phyloP scores from a whole-genome alignment of 2,329 filamentous ascomycete species.

The Lasiodiplodia sp. region DNA sequence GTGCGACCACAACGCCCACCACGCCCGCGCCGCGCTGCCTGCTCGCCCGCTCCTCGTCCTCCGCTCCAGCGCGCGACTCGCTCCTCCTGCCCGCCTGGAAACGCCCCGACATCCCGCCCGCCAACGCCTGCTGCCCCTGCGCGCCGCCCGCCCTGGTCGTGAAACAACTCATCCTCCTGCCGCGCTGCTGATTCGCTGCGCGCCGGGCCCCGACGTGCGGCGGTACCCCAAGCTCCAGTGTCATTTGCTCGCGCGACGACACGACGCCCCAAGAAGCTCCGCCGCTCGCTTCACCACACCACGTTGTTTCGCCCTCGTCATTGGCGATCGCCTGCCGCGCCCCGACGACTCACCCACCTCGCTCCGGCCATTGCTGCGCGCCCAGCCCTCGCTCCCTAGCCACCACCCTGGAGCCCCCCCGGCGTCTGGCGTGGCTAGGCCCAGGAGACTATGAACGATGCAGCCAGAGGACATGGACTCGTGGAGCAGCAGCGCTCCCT shows the following conservation, averaged over 20 bases:
- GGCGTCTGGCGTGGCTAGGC: slow-evolving; percentile 31
- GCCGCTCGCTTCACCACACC: slow-evolving; percentile 27
- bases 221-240: slow-evolving; percentile 29
- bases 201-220: slow-evolving; percentile 24
- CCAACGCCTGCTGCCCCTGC: slow-evolving; percentile 12
- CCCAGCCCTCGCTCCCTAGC: slow-evolving; percentile 18
- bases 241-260: slow-evolving; percentile 31
- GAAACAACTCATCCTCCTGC: slow-evolving; percentile 31
- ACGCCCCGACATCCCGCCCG: slow-evolving; percentile 10
- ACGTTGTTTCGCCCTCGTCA: slow-evolving; percentile 20
- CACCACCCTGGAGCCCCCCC: slow-evolving; percentile 30
- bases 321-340: slow-evolving; percentile 29
- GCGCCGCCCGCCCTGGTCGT: slow-evolving; percentile 29
- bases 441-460: slow-evolving; percentile 30
- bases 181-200: slow-evolving; percentile 30
- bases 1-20: slow-evolving; percentile 22
- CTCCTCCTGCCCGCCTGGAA: slow-evolving; percentile 21
- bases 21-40: slow-evolving; percentile 14
- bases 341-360: slow-evolving; percentile 24
- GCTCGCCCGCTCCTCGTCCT: slow-evolving; percentile 1
- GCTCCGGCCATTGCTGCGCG: slow-evolving; percentile 18
- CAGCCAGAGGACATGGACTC: slow-evolving; percentile 28
- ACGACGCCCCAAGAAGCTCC: slow-evolving; percentile 21
- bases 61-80: slow-evolving; percentile 8
- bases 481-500: slow-evolving; percentile 26